Evolutionary conservation across 2,329 filamentous ascomycete species (phyloP).

Genomic region (Blastomyces emzantsi): DNA sequence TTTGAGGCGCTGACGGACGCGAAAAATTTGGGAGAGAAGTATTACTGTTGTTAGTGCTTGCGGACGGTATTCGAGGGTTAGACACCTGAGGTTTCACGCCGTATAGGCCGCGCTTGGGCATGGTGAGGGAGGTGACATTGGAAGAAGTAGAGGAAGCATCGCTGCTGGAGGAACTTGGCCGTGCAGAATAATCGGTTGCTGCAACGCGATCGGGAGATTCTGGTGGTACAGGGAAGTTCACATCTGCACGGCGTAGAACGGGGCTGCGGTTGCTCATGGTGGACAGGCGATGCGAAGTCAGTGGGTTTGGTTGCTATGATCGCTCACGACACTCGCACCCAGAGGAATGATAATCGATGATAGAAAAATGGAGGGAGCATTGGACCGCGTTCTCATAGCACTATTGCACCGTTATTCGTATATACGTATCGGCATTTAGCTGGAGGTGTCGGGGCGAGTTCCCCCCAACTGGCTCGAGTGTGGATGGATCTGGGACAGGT

Average conservation of each 20-base stretch:
- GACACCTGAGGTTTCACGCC: slow-evolving; percentile 23
- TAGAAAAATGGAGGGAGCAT: not conserved
- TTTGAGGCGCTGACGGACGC: slow-evolving; percentile 30
- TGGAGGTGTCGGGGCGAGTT: not conserved
- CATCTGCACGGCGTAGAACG: slow-evolving; percentile 16
- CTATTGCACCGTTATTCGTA: not conserved
- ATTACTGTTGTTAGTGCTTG: slow-evolving; percentile 27
- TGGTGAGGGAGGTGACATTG: slow-evolving; percentile 37
- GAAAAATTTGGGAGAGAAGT: slow-evolving; percentile 28
- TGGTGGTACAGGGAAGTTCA: slow-evolving; percentile 17
- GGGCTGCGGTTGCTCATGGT: slow-evolving; percentile 10
- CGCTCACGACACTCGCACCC: slow-evolving; percentile 3
- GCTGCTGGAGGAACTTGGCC: slow-evolving; percentile 38
- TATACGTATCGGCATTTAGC: not conserved
- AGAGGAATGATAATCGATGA: slow-evolving; percentile 1
- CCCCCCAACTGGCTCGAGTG: not conserved
- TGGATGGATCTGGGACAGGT: not conserved
- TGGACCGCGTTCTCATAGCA: not conserved
- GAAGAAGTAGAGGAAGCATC: slow-evolving; percentile 39
- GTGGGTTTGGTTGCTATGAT: not conserved
- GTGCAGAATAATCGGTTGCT: slow-evolving; percentile 24
- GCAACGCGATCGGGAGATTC: slow-evolving; percentile 14
- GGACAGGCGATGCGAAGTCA: not conserved
- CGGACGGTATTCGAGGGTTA: slow-evolving; percentile 24
- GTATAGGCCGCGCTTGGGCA: slow-evolving; percentile 32